phyloP scores from a whole-genome alignment of 495 filamentous ascomycete species.

The Aspergillus bridgeri region DNA sequence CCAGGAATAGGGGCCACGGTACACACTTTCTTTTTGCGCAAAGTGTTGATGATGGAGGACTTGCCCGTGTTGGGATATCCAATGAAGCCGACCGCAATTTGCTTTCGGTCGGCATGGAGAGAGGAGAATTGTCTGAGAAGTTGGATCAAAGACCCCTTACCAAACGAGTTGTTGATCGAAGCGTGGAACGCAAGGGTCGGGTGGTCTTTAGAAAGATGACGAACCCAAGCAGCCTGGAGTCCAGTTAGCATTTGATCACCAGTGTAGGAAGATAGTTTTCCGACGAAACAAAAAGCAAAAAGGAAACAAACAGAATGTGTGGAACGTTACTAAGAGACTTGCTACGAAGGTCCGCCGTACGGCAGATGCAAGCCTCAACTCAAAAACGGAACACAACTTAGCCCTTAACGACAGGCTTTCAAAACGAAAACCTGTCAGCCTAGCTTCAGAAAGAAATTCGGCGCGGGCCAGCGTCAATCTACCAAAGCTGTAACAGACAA shows the following conservation, averaged over 20 bases:
- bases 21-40: slow-evolving; percentile 88
- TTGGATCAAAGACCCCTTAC: slow-evolving; percentile 73
- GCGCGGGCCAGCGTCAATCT: slow-evolving; percentile 77
- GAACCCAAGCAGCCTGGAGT: slow-evolving; percentile 79
- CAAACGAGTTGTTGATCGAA: slow-evolving; percentile 87
- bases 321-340: slow-evolving; percentile 98
- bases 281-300: slow-evolving; percentile 12
- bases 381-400: slow-evolving; percentile 69
- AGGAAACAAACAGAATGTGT: slow-evolving; percentile 60
- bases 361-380: slow-evolving; percentile 74
- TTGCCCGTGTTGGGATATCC: slow-evolving; percentile 90
- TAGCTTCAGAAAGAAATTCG: slow-evolving; percentile 57
- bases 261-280: slow-evolving; percentile 3
- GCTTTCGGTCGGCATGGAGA: slow-evolving; percentile 86
- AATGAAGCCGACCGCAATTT: slow-evolving; percentile 85
- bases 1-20: slow-evolving; percentile 95
- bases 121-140: slow-evolving; percentile 89
- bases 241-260: slow-evolving; percentile 39
- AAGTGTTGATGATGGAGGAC: slow-evolving; percentile 87
- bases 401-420: slow-evolving; percentile 56
- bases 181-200: slow-evolving; percentile 94
- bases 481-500: slow-evolving; percentile 98
- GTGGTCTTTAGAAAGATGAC: slow-evolving; percentile 74
- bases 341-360: slow-evolving; percentile 52
- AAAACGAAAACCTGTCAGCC: slow-evolving; percentile 81